A percentile compares a stretch with the other conserved stretches of the same genome.
Conservation (phyloP, 768 basidiomycete genomes). For the Leccinum olivaceopallidum region DNA sequence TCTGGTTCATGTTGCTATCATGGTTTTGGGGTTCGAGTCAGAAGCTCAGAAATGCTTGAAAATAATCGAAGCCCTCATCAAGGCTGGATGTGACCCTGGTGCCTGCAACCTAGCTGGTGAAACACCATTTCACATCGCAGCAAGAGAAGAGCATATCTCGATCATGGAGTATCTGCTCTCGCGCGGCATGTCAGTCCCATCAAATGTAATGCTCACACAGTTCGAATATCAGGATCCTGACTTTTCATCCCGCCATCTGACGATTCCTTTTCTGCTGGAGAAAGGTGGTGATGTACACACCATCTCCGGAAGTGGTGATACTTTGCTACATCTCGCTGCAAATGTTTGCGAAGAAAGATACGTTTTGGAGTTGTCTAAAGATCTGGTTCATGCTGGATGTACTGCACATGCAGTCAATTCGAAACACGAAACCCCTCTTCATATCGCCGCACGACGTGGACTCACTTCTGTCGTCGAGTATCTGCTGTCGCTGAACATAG, state of each 20-base stretch:
- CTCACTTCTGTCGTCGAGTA: background rate
- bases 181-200: background rate
- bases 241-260: background rate
- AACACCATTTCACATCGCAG: background rate
- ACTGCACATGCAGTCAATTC: background rate
- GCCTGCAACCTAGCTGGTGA: background rate
- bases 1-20: background rate
- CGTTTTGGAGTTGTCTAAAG: background rate
- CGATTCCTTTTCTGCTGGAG: background rate
- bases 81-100: background rate
- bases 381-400: background rate
- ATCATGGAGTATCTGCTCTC: slow-evolving; percentile 5
- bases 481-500: background rate
- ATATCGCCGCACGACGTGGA: background rate
- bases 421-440: too few relatives aligned
- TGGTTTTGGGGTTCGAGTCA: background rate
- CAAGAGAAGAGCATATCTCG: rapidly evolving
- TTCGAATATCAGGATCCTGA: background rate
- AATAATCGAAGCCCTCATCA: background rate
- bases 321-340: background rate
- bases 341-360: background rate
- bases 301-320: background rate
- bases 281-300: slow-evolving; percentile 1
- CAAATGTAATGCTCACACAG: background rate
- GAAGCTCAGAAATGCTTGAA: background rate